Base-by-base conservation (phyloP, 164 flowering plant genomes). In the Platanus orientalis region DNA sequence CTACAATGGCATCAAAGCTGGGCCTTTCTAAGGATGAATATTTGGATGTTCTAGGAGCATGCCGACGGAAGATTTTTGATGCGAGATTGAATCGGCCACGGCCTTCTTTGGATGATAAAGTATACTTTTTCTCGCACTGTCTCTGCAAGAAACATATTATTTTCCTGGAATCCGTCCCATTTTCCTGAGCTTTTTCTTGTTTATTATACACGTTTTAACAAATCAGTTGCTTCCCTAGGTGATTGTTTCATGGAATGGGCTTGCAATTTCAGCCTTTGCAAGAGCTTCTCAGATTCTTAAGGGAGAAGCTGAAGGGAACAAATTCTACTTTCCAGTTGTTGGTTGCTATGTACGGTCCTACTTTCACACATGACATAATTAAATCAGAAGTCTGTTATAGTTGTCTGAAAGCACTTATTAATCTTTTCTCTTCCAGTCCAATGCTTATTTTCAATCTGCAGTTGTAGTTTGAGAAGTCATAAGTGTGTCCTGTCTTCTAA, bases 81-180 rank as follows among this genome's bases (percentile, higher is more conserved):
- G 78, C 64, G 47, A 80, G 97, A 65, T 75, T 75, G 21, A 76
- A 57, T 6, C 85, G 98, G 30, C 96, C 98, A 34, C 81, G 79
- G 36, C 98, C 98, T 34, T 96, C 88, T 76, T 71, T 93, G 70
- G 98, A 93, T 73, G 97, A 93, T 68, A 93, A 93, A 94, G 98
- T 93, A 84, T 48, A 3, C n/a, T 20, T 16, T 1, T 50, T 63
- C 52, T 29, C 54, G 21, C 21, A 24, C 27, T 23, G 9, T 9
- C 2, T 7, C 21, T 16, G 13, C 42, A 29, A 24, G 54, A 29
- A 49, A 14, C 20, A 14, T n/a, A 29, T 20, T 56, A 17, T 24
- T 45, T 2, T 53, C 45, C 34, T 21, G 56, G 19, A 36, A 32
- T n/a, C 2, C 21, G 4, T 29, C 25, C 26, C 24, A 11, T 63